phyloP scores from a whole-genome alignment of 306 rosid genomes.

The Oemleria cerasiformis region DNA sequence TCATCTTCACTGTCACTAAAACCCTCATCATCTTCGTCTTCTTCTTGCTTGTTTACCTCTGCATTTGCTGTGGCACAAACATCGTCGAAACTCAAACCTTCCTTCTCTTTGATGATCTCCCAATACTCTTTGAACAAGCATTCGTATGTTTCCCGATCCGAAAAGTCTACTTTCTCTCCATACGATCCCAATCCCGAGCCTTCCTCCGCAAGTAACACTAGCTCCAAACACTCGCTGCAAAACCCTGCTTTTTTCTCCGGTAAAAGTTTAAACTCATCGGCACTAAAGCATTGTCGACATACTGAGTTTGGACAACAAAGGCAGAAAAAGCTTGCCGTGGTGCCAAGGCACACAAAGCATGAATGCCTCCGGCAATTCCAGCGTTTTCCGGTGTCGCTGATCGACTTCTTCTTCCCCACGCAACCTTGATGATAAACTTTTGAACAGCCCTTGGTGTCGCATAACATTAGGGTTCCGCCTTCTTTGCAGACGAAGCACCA shows the following conservation, averaged over 20 bases:
- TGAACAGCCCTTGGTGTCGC: constrained; percentile 49
- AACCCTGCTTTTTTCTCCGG: constrained; percentile 39
- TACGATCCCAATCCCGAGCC: constrained; percentile 40
- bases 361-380: constrained; percentile 68
- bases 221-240: constrained; percentile 49
- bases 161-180: constrained; percentile 48
- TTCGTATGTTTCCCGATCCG: constrained; percentile 58
- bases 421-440: constrained; percentile 67
- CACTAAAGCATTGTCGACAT: constrained; percentile 41
- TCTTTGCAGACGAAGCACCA: constrained; percentile 62
- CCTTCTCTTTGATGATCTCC: constrained; percentile 55
- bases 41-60: constrained; percentile 20
- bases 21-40: not conserved
- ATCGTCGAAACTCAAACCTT: constrained; percentile 44
- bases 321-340: constrained; percentile 42
- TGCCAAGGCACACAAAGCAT: constrained; percentile 42
- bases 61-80: constrained; percentile 16
- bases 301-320: constrained; percentile 56
- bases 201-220: constrained; percentile 51
- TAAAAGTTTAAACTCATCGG: constrained; percentile 31
- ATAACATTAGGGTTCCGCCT: constrained; percentile 42
- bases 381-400: not conserved
- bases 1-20: not conserved
- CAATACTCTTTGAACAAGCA: constrained; percentile 75
- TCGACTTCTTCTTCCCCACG: constrained; percentile 28